A percentile compares a stretch with the other conserved stretches of the same genome.
These are phyloP conservation scores for Buxus sempervirens DNA, from an alignment of 164 flowering plant species.

Conservation along the genomic window DNA sequence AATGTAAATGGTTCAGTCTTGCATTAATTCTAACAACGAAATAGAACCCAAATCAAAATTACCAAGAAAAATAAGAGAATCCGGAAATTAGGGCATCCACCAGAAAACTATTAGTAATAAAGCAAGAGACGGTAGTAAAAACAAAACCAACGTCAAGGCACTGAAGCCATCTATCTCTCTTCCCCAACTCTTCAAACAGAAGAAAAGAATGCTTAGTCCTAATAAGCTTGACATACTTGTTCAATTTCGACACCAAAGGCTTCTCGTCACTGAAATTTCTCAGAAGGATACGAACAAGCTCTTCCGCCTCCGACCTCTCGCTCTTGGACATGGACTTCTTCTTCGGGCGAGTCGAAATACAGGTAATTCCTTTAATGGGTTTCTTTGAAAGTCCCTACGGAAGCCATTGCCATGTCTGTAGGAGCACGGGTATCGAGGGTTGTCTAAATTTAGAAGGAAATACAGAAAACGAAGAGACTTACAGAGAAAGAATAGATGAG, in stretches of 20 bases:
- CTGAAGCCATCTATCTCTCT: conserved; percentile 76
- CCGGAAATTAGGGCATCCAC: neutral
- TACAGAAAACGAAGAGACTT: neutral
- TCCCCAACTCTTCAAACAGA: conserved; percentile 91
- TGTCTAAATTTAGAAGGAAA: neutral
- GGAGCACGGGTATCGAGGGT: conserved; percentile 5
- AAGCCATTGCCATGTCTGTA: conserved; percentile 3
- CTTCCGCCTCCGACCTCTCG: conserved; percentile 41
- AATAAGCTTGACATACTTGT: conserved; percentile 62
- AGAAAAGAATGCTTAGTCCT: conserved; percentile 86
- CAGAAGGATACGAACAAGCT: conserved; percentile 48
- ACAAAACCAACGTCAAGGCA: conserved; percentile 74
- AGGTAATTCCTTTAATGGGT: conserved; percentile 10
- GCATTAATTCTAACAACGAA: too few relatives aligned
- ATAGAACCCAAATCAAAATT: too few relatives aligned
- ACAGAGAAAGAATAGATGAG: conserved; percentile 6
- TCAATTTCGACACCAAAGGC: conserved; percentile 55
- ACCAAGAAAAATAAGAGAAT: neutral
- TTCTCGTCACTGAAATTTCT: conserved; percentile 43
- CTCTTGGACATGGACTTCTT: conserved; percentile 23
- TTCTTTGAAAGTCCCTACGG: neutral
- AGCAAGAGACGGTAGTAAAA: neutral
- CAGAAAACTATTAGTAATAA: neutral
- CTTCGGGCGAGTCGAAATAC: conserved; percentile 32
- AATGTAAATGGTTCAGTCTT: too few relatives aligned